phyloP scores from a whole-genome alignment of 2,329 filamentous ascomycete species.

The Thermoascus crustaceus region DNA sequence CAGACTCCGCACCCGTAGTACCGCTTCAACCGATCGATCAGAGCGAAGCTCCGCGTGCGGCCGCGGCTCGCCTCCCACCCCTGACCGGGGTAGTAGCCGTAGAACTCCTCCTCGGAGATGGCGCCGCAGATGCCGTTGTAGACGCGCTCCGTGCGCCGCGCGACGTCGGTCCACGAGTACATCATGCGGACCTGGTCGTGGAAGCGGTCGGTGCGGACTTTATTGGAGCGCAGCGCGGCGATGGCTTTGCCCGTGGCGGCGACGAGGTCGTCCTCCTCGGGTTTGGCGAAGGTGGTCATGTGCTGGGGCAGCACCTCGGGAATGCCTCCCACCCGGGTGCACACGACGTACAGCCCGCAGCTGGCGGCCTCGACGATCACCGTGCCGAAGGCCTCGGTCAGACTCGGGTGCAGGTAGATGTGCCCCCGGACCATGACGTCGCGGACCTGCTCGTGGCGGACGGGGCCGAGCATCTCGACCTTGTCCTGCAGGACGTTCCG shows the following conservation, averaged over 20 bases:
- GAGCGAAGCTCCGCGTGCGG: constrained; percentile 72
- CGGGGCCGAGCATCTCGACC: constrained; percentile 82
- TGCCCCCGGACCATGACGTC: constrained; percentile 97
- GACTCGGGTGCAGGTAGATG: constrained; percentile 88
- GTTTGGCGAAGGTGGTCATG: constrained; percentile 96
- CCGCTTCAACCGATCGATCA: constrained; percentile 89
- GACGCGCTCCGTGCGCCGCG: constrained; percentile 83
- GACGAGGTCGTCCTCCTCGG: constrained; percentile 92
- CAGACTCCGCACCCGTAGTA: constrained; percentile 98
- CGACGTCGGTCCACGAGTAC: constrained; percentile 98
- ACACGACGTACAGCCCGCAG: constrained; percentile 93
- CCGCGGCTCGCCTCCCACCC: constrained; percentile 64
- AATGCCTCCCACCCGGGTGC: constrained; percentile 91
- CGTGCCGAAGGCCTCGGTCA: constrained; percentile 95
- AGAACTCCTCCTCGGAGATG: constrained; percentile 81
- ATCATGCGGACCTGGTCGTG: constrained; percentile 96
- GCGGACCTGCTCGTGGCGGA: constrained; percentile 91
- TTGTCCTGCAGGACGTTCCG: constrained; percentile 88
- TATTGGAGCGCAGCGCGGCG: constrained; percentile 72
- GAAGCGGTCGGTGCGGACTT: constrained; percentile 84
- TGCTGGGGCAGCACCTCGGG: constrained; percentile 90
- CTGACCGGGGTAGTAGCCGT: constrained; percentile 65
- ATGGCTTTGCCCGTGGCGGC: constrained; percentile 84
- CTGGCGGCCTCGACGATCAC: constrained; percentile 96
- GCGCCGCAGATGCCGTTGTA: constrained; percentile 87